These are phyloP conservation scores for Dactylellina sp. DNA, from an alignment of 2,329 filamentous ascomycete genomes.

Conservation along the genomic window DNA sequence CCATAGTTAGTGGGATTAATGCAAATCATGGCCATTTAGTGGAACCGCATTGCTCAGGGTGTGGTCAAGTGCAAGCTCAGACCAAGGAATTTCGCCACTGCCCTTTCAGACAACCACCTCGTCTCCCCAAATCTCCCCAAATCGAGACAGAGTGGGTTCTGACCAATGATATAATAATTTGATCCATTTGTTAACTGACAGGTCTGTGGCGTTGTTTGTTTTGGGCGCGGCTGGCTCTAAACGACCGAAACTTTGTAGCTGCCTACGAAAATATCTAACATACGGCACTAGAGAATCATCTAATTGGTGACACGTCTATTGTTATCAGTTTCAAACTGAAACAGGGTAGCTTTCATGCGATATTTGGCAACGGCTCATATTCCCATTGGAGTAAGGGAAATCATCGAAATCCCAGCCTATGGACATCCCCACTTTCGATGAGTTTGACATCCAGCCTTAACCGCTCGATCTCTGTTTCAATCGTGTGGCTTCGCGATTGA, in stretches of 20 bases:
- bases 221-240: slow-evolving; percentile 23
- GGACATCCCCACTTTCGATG: not conserved
- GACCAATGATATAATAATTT: not conserved
- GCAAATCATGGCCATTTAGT: slow-evolving; percentile 37
- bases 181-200: slow-evolving; percentile 4
- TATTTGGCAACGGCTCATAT: slow-evolving; percentile 35
- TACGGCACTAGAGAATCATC: slow-evolving; percentile 8
- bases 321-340: slow-evolving; percentile 18
- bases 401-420: not conserved
- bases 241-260: slow-evolving; percentile 6
- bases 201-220: slow-evolving; percentile 29
- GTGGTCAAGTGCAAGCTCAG: slow-evolving; percentile 10
- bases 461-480: slow-evolving; percentile 15
- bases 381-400: not conserved
- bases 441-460: slow-evolving; percentile 30
- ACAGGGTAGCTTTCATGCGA: slow-evolving; percentile 10
- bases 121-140: not conserved
- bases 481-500: slow-evolving; percentile 5
- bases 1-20: not conserved
- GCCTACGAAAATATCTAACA: slow-evolving; percentile 20
- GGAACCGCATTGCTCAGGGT: slow-evolving; percentile 4
- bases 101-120: not conserved
- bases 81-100: slow-evolving; percentile 33
- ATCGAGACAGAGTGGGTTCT: not conserved
- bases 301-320: slow-evolving; percentile 25